phyloP scores from a whole-genome alignment of 306 rosid species.

The Gleditsia sinensis region DNA sequence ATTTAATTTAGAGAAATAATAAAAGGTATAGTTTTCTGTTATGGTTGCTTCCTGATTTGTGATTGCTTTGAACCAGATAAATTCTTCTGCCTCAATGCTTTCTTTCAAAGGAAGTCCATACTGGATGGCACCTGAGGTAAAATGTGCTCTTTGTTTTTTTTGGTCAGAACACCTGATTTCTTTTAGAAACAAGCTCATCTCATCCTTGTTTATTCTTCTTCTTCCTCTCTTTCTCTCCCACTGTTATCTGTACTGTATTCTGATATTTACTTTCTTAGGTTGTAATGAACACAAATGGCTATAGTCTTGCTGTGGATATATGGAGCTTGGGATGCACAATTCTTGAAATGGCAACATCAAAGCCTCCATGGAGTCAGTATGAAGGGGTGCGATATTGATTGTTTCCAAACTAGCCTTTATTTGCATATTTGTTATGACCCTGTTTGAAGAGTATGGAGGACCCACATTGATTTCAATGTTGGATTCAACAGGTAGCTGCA shows the following conservation, averaged over 20 bases:
- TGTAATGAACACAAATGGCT: constrained; percentile 64
- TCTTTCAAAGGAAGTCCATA: constrained; percentile 80
- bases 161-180: not conserved
- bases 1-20: not conserved
- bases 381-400: constrained; percentile 61
- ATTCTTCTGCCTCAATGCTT: constrained; percentile 59
- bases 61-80: constrained; percentile 51
- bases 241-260: not conserved
- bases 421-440: constrained; percentile 6
- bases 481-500: constrained; percentile 63
- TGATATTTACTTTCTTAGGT: constrained; percentile 50
- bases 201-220: not conserved
- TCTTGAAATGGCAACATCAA: constrained; percentile 78
- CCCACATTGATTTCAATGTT: constrained; percentile 29
- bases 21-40: constrained; percentile 14
- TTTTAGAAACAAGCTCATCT: not conserved
- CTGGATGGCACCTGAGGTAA: constrained; percentile 90
- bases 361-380: constrained; percentile 80
- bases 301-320: constrained; percentile 69
- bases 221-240: not conserved
- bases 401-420: not conserved
- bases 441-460: constrained; percentile 5
- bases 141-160: not conserved
- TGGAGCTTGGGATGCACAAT: constrained; percentile 88
- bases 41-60: not conserved